Percentiles rank a stretch among this genome's conserved stretches.
Evolutionary conservation across 345 rosid species (phyloP).

Genomic region (Populus pruinosa): DNA sequence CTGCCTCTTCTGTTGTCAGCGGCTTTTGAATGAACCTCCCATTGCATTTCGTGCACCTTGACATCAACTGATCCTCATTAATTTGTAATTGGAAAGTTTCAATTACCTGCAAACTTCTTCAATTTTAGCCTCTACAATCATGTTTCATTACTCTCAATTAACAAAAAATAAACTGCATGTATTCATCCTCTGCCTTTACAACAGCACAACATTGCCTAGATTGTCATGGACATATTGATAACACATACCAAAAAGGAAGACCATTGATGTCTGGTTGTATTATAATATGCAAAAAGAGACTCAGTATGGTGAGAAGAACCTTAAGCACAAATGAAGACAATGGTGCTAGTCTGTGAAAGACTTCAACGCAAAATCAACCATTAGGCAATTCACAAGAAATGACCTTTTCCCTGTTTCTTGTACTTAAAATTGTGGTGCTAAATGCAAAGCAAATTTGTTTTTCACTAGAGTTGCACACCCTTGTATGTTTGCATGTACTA

Average conservation of each 20-base stretch:
- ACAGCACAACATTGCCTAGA: background rate
- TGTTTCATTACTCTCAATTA: background rate
- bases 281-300: background rate
- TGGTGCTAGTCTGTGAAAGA: background rate
- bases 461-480: background rate
- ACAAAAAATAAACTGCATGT: background rate
- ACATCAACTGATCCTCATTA: constrained; percentile 72
- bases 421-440: background rate
- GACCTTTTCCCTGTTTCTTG: background rate
- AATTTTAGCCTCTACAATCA: constrained; percentile 1
- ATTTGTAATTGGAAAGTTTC: constrained; percentile 65
- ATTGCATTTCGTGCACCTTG: constrained; percentile 93
- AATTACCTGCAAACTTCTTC: constrained; percentile 51
- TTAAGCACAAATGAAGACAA: background rate
- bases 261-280: background rate
- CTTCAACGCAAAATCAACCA: no score
- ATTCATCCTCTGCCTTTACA: background rate
- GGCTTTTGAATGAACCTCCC: constrained; percentile 90
- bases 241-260: background rate
- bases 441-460: background rate
- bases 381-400: no score
- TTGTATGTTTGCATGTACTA: constrained; percentile 29
- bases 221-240: background rate
- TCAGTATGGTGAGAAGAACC: background rate
- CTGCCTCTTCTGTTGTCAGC: constrained; percentile 70